A percentile compares a stretch with the other conserved stretches of the same genome.
These are phyloP conservation scores for Scenedesmus sp. DNA, from an alignment of 163 green algal genomes.

Conservation along the genomic window DNA sequence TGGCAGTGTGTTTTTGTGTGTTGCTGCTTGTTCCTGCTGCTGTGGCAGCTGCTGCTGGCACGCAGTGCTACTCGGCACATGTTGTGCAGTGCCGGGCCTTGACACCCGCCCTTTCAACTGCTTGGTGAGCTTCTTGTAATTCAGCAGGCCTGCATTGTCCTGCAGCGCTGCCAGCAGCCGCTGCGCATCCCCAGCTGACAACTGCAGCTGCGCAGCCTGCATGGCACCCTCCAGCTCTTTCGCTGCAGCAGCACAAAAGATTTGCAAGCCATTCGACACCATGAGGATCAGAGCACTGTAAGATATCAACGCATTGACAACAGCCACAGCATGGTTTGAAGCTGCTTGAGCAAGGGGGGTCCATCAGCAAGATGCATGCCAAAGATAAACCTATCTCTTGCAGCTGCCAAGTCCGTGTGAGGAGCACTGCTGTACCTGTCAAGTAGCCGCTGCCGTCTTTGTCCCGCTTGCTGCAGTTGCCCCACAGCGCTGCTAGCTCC, in stretches of 20 bases:
- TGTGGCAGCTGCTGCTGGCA: background rate
- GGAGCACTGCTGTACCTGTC: background rate
- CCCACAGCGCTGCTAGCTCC: constrained; percentile 23
- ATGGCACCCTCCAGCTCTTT: constrained; percentile 10
- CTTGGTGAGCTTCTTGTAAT: constrained; percentile 39
- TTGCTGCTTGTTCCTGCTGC: background rate
- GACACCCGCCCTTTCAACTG: constrained; percentile 26
- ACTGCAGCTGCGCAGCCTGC: constrained; percentile 9
- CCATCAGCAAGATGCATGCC: background rate
- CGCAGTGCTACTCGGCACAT: too few species aligned
- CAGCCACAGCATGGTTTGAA: background rate
- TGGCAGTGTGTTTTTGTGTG: background rate
- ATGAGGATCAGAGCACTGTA: background rate
- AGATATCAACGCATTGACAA: background rate
- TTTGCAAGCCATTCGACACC: background rate
- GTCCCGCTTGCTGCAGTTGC: constrained; percentile 17
- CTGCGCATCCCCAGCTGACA: background rate
- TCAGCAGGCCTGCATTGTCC: constrained; percentile 45
- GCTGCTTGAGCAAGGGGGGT: background rate
- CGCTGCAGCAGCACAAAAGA: constrained; percentile 5
- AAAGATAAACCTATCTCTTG: background rate
- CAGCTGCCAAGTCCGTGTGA: background rate
- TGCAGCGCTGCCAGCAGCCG: constrained; percentile 21
- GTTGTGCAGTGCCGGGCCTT: constrained; percentile 7
- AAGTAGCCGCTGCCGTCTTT: constrained; percentile 33